Evolutionary conservation across 2,329 filamentous ascomycete species (phyloP).

Genomic region (Aplosporella prunicola): DNA sequence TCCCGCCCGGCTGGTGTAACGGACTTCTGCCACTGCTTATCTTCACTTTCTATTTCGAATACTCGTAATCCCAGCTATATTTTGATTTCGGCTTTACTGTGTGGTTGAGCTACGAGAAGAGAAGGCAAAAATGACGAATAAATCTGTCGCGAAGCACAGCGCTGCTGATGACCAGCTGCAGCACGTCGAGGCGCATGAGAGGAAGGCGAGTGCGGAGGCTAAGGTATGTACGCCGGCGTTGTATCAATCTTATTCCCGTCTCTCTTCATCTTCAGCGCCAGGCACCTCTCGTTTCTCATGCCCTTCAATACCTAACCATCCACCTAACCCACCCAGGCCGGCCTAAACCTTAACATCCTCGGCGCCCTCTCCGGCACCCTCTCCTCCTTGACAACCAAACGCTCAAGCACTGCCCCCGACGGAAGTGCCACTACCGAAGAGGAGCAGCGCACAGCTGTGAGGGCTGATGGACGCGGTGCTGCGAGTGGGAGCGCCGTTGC

Average conservation of each 20-base stretch:
- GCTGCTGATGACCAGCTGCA: neutral
- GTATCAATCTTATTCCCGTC: no score
- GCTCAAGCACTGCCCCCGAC: constrained; percentile 20
- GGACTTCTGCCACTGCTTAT: neutral
- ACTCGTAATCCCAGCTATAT: neutral
- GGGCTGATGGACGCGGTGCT: neutral
- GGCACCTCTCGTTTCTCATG: neutral
- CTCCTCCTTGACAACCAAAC: constrained; percentile 22
- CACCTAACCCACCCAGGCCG: constrained; percentile 16
- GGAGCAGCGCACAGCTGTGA: constrained; percentile 14
- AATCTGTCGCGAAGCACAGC: neutral
- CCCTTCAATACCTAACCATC: neutral
- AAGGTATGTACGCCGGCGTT: no score
- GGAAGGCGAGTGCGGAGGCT: constrained; percentile 23
- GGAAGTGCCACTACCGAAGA: constrained; percentile 18
- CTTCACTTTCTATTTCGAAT: neutral
- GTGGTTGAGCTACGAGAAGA: no score
- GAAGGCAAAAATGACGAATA: constrained; percentile 3
- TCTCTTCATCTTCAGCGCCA: neutral
- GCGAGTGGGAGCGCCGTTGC: constrained; percentile 3
- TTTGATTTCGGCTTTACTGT: no score
- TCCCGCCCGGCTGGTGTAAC: no score
- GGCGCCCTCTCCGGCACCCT: constrained; percentile 26
- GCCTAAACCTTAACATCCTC: constrained; percentile 28
- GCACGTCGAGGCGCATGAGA: constrained; percentile 20